Evolutionary conservation across 2,329 filamentous ascomycete species (phyloP), one percentile per base, ranked within the genome.

Genomic region (Cercospora janseana): DNA sequence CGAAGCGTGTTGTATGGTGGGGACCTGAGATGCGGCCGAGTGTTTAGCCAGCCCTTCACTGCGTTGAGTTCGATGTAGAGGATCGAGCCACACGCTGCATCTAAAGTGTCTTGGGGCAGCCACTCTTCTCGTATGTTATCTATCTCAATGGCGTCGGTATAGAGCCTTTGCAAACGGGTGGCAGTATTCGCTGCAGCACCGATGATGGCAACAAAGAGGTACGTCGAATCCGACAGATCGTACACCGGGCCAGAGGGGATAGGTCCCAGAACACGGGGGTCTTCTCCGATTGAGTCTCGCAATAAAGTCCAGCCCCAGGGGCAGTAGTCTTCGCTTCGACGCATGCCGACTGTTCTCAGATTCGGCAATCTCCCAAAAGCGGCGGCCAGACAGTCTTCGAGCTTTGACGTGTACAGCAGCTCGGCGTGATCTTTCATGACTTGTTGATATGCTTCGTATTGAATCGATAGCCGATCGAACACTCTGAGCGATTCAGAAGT

Each of bases 91-190:
- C 57, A 63, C 2, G 63, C 62, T 31, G 40, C 45, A 13, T 56
- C 15, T 3, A 65, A 44, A 5, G 46, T 47, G 2, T 51, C 23
- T 38, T 59, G 49, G 7, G 56, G 38, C 3, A 66, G 49, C 1
- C 31, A n/a, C 2, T 47, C 34, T 1, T 52, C 23, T 12, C 31
- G 29, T 13, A 66, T 58, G 24, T 62, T 58, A 47, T 66, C 64
- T 6, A 66, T 50, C 40, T 67, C 60, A 16, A 67, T 58, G 1
- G 60, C 63, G 44, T 67, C 63, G 7, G 63, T 67, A 40, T 67
- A 67, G 4, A 67, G 52, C n/a, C 64, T 52, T n/a, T 60, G 38
- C 8, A 67, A 38, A 20, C 28, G 24, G 4, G 52, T 32, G 7
- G 46, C 38, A 2, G 55, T 46, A 1, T 44, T 42, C 2, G 62